Percentiles rank a stretch among this genome's conserved stretches.
Evolutionary conservation across 2,329 filamentous ascomycete genomes (phyloP).

Genomic region (Trichoderma aggressivum): DNA sequence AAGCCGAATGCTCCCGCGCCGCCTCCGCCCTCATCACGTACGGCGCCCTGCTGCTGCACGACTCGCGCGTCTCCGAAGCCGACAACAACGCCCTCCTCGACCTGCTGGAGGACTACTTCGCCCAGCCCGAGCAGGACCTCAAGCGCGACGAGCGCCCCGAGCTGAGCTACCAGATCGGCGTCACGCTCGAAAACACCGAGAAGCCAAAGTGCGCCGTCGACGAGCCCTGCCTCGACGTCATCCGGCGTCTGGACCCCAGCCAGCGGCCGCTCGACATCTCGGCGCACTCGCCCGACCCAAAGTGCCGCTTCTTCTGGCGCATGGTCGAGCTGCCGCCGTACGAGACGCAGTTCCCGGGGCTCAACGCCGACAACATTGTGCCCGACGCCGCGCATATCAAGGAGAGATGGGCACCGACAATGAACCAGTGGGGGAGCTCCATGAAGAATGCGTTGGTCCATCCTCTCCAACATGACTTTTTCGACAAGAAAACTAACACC

Average conservation of each 20-base stretch:
- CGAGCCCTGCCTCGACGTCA: constrained; percentile 57
- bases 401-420: constrained; percentile 50
- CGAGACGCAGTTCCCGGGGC: constrained; percentile 50
- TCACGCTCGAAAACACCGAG: constrained; percentile 61
- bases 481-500: not conserved
- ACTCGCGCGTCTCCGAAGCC: constrained; percentile 53
- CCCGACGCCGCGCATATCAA: constrained; percentile 48
- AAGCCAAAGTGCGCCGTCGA: constrained; percentile 62
- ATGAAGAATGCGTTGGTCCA: constrained; percentile 54
- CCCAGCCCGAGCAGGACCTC: constrained; percentile 48
- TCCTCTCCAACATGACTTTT: not conserved
- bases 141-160: constrained; percentile 53
- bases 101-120: constrained; percentile 63
- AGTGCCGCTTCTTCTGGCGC: constrained; percentile 62
- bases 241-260: constrained; percentile 49
- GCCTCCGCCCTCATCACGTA: constrained; percentile 57
- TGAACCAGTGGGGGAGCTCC: constrained; percentile 56
- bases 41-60: constrained; percentile 58
- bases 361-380: constrained; percentile 55
- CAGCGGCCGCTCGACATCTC: constrained; percentile 57
- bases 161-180: constrained; percentile 58
- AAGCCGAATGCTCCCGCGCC: constrained; percentile 51
- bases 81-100: constrained; percentile 58
- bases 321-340: constrained; percentile 55
- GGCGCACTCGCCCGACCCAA: constrained; percentile 57